Percentiles rank a stretch among this genome's conserved stretches.
These are phyloP conservation scores for Ziziphus jujuba DNA, from an alignment of 306 rosid species.

Conservation along the genomic window DNA sequence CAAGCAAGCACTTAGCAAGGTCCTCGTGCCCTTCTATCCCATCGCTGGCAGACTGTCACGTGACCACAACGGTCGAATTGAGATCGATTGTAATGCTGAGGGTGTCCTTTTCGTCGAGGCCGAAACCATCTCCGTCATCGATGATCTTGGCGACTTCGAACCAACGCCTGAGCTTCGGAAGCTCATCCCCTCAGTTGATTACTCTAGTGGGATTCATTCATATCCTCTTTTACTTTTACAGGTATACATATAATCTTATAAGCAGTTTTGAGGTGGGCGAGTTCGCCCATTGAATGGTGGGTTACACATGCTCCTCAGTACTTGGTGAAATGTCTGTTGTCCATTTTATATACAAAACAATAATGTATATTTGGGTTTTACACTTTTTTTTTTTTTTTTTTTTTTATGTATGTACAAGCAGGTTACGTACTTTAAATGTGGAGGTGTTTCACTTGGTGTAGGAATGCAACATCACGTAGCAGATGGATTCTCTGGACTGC, in stretches of 20 bases:
- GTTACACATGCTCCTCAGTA: too few relatives aligned
- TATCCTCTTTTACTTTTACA: slow-evolving; percentile 63
- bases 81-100: slow-evolving; percentile 65
- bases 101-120: slow-evolving; percentile 83
- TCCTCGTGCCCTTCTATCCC: slow-evolving; percentile 70
- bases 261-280: not conserved
- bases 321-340: too few relatives aligned
- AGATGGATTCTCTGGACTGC: slow-evolving; percentile 77
- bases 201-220: slow-evolving; percentile 53
- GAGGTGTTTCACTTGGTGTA: slow-evolving; percentile 74
- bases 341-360: too few relatives aligned
- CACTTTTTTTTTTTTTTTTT: not conserved
- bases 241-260: slow-evolving; percentile 27
- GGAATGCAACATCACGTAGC: slow-evolving; percentile 70
- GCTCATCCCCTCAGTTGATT: slow-evolving; percentile 64
- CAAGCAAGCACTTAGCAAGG: slow-evolving; percentile 64
- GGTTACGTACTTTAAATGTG: slow-evolving; percentile 80
- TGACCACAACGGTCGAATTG: slow-evolving; percentile 71
- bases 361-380: not conserved
- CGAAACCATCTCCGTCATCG: slow-evolving; percentile 36
- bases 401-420: not conserved
- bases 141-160: slow-evolving; percentile 69
- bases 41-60: slow-evolving; percentile 73
- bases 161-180: slow-evolving; percentile 64
- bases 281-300: too few relatives aligned